Base-by-base conservation (phyloP, 2,329 filamentous ascomycete species). In the Penicillium vulpinum region DNA sequence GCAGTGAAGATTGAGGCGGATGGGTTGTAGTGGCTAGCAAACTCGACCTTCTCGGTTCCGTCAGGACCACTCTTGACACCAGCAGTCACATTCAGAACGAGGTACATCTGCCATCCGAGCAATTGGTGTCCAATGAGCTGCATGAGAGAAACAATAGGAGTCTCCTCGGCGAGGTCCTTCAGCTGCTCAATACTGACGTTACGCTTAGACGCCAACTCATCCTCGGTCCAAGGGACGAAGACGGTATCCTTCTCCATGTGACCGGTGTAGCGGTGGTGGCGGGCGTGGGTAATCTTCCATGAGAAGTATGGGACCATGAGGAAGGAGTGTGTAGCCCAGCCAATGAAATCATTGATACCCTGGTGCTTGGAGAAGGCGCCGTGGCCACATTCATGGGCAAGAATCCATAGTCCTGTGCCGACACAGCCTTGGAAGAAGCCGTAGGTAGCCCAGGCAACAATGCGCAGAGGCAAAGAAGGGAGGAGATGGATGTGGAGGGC, bases 331-430 rank as follows among this genome's bases (percentile, higher is more conserved):
- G 85, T 73, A 47, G 82, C 70, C 78, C 86, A 88, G 58, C 88
- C 88, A 54, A 86, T 77, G 16, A 80, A 70, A 67, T 88, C 81
- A 71, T 89, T 89, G 61, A 88, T 68, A 31, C 64, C 69, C 46
- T 75, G 75, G 71, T 83, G 78, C 22, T 75, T 71, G n/a, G 84
- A 87, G 71, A 90, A 87, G 46, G 86, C 85, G 18, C 84, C 83
- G 71, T 90, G 88, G 50, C 88, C 88, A 70, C 84, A 87, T 72
- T 90, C 88, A 70, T 90, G 88, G 16, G 84, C 87, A 39, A 89
- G 77, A 62, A 88, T 86, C 88, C 87, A 90, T 64, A 90, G 75
- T 4, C 87, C 87, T 3, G 85, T 88, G 70, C 85, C 84, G 63
- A 88, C 75, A 28, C 87, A 81, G 49, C 87, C 87, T 74, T 89